phyloP scores from a whole-genome alignment of 106 monocot genomes.

The Acanthochlamys bracteata region DNA sequence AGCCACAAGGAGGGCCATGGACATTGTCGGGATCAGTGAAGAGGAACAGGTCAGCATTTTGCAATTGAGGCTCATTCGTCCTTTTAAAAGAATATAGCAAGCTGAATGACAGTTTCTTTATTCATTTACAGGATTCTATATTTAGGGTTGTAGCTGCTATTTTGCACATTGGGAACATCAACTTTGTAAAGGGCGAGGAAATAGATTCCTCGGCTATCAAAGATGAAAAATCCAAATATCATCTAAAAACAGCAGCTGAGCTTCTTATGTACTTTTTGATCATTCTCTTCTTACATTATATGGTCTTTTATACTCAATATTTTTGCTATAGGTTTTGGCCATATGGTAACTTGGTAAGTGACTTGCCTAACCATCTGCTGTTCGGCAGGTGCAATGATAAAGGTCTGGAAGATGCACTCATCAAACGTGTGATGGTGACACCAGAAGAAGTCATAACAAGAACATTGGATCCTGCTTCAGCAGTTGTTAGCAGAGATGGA shows the following conservation, averaged over 20 bases:
- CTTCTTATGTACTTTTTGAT: conserved; percentile 66
- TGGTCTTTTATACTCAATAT: no score
- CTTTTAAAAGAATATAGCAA: not conserved
- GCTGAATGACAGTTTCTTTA: not conserved
- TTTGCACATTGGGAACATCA: conserved; percentile 94
- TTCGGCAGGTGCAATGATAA: conserved; percentile 74
- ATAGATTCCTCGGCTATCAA: conserved; percentile 88
- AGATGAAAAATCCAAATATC: conserved; percentile 92
- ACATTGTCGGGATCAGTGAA: conserved; percentile 61
- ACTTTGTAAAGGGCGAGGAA: conserved; percentile 89
- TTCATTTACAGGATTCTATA: conserved; percentile 72
- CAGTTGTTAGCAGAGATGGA: conserved; percentile 85
- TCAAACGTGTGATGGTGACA: conserved; percentile 92
- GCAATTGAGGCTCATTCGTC: no score
- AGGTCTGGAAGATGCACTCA: conserved; percentile 84
- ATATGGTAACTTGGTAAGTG: not conserved
- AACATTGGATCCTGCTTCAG: conserved; percentile 72
- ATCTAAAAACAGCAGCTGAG: conserved; percentile 81
- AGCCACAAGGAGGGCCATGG: conserved; percentile 73
- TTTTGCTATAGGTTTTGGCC: no score
- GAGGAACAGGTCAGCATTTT: conserved; percentile 75
- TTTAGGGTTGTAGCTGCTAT: conserved; percentile 97
- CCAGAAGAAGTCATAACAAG: conserved; percentile 98
- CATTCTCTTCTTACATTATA: no score
- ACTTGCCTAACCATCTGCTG: not conserved